A percentile compares a stretch with the other conserved stretches of the same genome.
These are phyloP conservation scores for Aphanomyces euteiches DNA, from an alignment of 352 stramenopile species.

Conservation along the genomic window DNA sequence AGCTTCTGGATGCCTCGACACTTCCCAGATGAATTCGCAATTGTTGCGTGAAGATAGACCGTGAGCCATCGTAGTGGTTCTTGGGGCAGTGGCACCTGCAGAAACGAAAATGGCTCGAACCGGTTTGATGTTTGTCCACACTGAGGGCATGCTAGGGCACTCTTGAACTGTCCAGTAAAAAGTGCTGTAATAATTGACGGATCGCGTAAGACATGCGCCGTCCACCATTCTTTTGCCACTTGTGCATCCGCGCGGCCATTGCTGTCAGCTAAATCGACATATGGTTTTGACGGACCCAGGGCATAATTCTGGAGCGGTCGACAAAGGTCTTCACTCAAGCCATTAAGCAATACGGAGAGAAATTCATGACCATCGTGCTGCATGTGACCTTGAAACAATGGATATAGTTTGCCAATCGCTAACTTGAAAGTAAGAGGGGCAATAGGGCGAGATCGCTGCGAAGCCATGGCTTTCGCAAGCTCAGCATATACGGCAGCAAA, in stretches of 20 bases:
- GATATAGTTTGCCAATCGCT: constrained; percentile 67
- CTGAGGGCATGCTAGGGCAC: constrained; percentile 78
- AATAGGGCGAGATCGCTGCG: constrained; percentile 47
- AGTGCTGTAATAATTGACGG: constrained; percentile 93
- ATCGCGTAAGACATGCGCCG: constrained; percentile 92
- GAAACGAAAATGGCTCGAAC: constrained; percentile 86
- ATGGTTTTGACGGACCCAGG: constrained; percentile 47
- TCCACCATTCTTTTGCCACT: constrained; percentile 97
- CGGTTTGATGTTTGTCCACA: constrained; percentile 83
- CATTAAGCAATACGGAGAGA: constrained; percentile 87
- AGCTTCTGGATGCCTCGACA: constrained; percentile 8
- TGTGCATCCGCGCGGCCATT: constrained; percentile 90
- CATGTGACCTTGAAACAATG: constrained; percentile 85
- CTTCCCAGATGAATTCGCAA: not conserved
- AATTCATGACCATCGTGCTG: constrained; percentile 97
- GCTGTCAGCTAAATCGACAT: constrained; percentile 90
- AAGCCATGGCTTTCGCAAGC: constrained; percentile 67
- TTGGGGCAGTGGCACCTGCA: constrained; percentile 53
- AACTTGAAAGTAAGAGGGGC: constrained; percentile 72
- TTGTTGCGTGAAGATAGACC: not conserved
- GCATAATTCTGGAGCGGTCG: constrained; percentile 34
- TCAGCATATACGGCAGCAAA: constrained; percentile 73
- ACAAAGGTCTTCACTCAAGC: constrained; percentile 93
- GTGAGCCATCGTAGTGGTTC: constrained; percentile 1
- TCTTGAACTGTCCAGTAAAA: constrained; percentile 97